A percentile compares a stretch with the other conserved stretches of the same genome.
Evolutionary conservation across 2,329 filamentous ascomycete genomes (phyloP).

Genomic region (Alternaria brassicae): DNA sequence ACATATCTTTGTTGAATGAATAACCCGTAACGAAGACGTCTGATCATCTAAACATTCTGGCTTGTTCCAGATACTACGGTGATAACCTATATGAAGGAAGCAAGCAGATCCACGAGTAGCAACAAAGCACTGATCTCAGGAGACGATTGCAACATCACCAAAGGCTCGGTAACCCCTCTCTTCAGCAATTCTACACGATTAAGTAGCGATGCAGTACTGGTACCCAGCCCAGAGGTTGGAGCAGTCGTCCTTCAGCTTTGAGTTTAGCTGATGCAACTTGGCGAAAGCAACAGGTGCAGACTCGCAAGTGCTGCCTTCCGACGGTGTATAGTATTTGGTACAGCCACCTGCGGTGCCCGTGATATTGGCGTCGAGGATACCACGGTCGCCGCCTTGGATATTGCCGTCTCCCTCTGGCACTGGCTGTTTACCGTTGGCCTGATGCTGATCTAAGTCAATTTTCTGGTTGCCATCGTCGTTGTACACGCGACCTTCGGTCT

Average conservation of each 20-base stretch:
- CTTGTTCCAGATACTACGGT: not conserved
- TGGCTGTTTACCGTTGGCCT: not conserved
- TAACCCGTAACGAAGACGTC: no score
- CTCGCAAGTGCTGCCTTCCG: constrained; percentile 44
- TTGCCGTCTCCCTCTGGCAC: not conserved
- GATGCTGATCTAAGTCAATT: not conserved
- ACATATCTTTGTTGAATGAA: no score
- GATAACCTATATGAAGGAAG: not conserved
- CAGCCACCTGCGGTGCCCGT: constrained; percentile 32
- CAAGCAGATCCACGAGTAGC: not conserved
- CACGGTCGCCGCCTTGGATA: not conserved
- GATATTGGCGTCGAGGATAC: constrained; percentile 6
- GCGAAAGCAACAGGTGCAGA: constrained; percentile 38
- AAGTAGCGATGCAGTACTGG: constrained; percentile 43
- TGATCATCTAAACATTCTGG: no score
- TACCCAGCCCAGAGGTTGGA: constrained; percentile 49
- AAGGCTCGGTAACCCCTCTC: not conserved
- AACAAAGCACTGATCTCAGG: no score
- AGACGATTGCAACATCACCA: not conserved
- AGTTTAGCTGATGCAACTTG: constrained; percentile 42
- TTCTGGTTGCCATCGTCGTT: not conserved
- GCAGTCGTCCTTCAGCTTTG: constrained; percentile 40
- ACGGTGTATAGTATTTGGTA: constrained; percentile 40
- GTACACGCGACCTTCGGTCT: not conserved
- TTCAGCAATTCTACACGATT: not conserved